phyloP scores from a whole-genome alignment of 805 yeast genomes.

The Saccharomycopsis babjevae region DNA sequence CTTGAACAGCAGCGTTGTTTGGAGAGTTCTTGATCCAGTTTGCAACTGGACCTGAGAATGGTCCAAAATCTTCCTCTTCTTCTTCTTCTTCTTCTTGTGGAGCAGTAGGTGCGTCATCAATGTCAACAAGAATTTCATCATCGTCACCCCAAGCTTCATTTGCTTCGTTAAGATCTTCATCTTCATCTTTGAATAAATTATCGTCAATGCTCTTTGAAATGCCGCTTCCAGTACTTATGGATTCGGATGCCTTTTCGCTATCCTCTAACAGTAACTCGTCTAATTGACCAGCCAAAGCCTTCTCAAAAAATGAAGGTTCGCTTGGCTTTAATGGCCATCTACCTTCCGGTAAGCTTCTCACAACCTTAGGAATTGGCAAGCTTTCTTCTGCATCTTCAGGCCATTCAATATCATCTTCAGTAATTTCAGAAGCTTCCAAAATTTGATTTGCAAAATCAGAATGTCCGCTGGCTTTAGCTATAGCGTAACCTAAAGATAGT shows the following conservation, averaged over 20 bases:
- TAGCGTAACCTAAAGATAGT: constrained; percentile 82
- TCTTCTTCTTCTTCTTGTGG: constrained; percentile 27
- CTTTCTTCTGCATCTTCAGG: constrained; percentile 40
- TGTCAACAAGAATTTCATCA: constrained; percentile 39
- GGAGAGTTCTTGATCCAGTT: constrained; percentile 76
- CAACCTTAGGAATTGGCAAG: constrained; percentile 38
- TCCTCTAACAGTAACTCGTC: constrained; percentile 51
- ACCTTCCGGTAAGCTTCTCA: constrained; percentile 29
- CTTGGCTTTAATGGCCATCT: constrained; percentile 82
- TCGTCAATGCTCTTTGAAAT: constrained; percentile 29
- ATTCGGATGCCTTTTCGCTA: constrained; percentile 23
- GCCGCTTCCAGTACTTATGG: constrained; percentile 19
- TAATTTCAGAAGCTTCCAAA: constrained; percentile 57
- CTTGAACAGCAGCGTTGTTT: constrained; percentile 81
- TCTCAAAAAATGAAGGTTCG: constrained; percentile 72
- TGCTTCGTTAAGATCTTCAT: constrained; percentile 38
- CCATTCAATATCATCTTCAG: constrained; percentile 48
- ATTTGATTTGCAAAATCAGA: constrained; percentile 64
- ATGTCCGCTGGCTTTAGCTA: constrained; percentile 81
- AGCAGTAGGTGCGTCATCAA: constrained; percentile 23
- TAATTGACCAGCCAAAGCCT: constrained; percentile 68
- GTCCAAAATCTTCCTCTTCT: constrained; percentile 33
- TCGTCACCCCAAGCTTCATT: constrained; percentile 81
- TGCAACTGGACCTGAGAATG: constrained; percentile 24
- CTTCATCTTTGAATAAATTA: constrained; percentile 30